Percentiles rank a stretch among this genome's conserved stretches.
Evolutionary conservation across 2,329 filamentous ascomycete species (phyloP).

Genomic region (Septoria petroselini): DNA sequence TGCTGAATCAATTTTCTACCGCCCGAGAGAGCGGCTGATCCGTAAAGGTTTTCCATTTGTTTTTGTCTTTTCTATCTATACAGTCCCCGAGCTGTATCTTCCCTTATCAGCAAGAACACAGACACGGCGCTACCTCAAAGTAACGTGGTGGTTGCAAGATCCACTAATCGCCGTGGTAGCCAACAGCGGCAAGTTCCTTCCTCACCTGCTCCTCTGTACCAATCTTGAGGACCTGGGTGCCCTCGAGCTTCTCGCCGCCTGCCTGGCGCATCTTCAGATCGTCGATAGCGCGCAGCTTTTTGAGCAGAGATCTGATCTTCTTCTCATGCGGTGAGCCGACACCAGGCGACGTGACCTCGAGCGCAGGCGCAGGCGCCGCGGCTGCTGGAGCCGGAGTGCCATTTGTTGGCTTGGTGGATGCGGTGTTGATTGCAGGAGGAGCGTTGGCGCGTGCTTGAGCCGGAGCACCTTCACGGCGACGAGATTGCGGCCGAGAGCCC

Average conservation of each 20-base stretch:
- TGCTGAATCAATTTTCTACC: too few species aligned
- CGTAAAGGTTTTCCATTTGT: too few species aligned
- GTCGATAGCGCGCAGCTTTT: constrained; percentile 97
- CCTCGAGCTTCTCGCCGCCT: constrained; percentile 92
- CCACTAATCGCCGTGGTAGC: constrained; percentile 30
- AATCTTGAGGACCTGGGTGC: constrained; percentile 98
- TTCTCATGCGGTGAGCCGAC: constrained; percentile 75
- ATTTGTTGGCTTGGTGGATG: constrained; percentile 17
- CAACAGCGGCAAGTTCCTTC: constrained; percentile 62
- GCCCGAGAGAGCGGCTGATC: too few species aligned
- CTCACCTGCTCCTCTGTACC: constrained; percentile 79
- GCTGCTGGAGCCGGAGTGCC: constrained; percentile 17
- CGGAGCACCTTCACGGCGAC: constrained; percentile 27
- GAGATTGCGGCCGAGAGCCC: constrained; percentile 30
- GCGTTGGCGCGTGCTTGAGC: constrained; percentile 34
- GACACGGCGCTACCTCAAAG: too few species aligned
- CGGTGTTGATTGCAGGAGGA: constrained; percentile 34
- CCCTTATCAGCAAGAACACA: too few species aligned
- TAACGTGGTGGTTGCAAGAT: too few species aligned
- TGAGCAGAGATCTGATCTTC: constrained; percentile 88
- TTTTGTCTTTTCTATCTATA: too few species aligned
- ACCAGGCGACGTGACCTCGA: constrained; percentile 55
- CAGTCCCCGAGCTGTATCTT: too few species aligned
- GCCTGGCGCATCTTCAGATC: constrained; percentile 96
- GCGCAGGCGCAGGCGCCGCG: constrained; percentile 48